Conservation (phyloP, 345 rosid species). For the Brassica carinata region DNA sequence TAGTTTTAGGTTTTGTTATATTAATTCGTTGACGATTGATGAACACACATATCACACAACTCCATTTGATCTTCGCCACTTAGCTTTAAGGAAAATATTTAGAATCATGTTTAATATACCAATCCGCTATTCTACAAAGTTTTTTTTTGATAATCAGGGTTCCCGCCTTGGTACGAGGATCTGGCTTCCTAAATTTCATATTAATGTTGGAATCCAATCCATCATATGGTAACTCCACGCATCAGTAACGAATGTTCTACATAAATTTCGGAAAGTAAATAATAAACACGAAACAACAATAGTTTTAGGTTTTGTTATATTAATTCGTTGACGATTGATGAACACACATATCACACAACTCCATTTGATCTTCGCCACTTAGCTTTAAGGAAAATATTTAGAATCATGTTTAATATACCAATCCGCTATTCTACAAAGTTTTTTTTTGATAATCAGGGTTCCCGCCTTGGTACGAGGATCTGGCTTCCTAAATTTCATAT, state of each 20-base stretch:
- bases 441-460: not conserved
- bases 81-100: not conserved
- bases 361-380: not conserved
- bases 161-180: slow-evolving; percentile 30
- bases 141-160: not conserved
- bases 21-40: not conserved
- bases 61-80: not conserved
- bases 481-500: not conserved
- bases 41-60: not conserved
- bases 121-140: no score
- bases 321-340: not conserved
- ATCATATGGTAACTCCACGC: not conserved
- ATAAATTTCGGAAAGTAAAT: not conserved
- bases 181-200: not conserved
- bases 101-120: no score
- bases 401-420: no score
- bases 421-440: no score
- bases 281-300: not conserved
- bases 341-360: not conserved
- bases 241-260: not conserved
- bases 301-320: not conserved
- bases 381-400: not conserved
- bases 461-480: slow-evolving; percentile 28
- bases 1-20: not conserved
- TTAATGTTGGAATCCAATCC: not conserved